Base-by-base conservation (phyloP, 2,329 filamentous ascomycete genomes). In the Calcarisporium arbuscula region DNA sequence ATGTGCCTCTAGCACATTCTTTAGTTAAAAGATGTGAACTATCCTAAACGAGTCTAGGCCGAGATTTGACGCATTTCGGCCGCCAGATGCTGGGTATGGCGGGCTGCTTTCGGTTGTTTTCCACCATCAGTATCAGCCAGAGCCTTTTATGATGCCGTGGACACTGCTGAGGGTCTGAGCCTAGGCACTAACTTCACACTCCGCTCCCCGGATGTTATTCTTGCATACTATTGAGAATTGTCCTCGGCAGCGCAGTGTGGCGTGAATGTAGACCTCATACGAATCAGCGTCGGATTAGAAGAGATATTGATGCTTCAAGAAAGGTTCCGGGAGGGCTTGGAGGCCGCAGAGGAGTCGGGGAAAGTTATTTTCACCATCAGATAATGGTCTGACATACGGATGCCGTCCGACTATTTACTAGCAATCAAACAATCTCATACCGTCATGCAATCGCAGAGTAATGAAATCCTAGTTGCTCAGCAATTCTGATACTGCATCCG, bases 141-240 rank as follows among this genome's bases (percentile, higher is more conserved):
- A n/a, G n/a, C n/a, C n/a, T n/a, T n/a, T n/a, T 95, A 83, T 59
- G 88, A 98, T 60, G 72, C 75, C 10, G 65, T 98, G 12, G 79
- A 94, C 42, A 92, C 88, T 2, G 80, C 87, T 25, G 98, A 98
- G 60, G 92, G 92, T 0, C 92, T 92, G 0, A 95, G 88, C 59
- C 67, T 98, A 32, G 92, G 92, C 3, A 96, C 92, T 1, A 98
- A 98, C 59, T 98, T 98, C 56, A 96, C 92, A 0, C 67, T 98
- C 23, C 82, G 82, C 38, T 94, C 82, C 31, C 92, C 92, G 1
- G 98, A 95, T 57, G 87, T 92, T 16, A 67, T 98, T 21, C 62
- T 98, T 20, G 92, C 92, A 5, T 92, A 98, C 59, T 98, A 92
- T 51, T 70, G 74, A 29, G 92, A 98, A 65, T 60, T 96, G 27